A percentile compares a stretch with the other conserved stretches of the same genome.
phyloP scores from a whole-genome alignment of 1,139 yeast genomes.

The Diutina mesorugosa region DNA sequence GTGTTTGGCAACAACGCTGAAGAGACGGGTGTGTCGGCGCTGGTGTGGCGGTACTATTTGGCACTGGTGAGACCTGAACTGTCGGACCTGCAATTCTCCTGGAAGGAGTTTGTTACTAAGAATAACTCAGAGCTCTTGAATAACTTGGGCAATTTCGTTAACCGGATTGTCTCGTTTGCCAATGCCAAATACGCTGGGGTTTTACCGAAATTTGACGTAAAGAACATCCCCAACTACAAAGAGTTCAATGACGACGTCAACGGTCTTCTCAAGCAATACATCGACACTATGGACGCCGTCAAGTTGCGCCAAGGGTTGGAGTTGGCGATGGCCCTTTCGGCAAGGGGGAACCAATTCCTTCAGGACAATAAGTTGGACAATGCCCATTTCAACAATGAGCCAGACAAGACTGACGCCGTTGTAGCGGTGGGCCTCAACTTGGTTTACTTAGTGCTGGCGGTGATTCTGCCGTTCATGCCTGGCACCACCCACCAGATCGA shows the following conservation, averaged over 20 bases:
- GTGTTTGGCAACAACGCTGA: conserved; percentile 97
- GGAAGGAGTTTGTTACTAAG: conserved; percentile 91
- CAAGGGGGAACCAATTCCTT: conserved; percentile 88
- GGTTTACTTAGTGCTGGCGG: conserved; percentile 68
- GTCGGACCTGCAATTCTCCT: conserved; percentile 91
- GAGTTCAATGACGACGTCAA: conserved; percentile 48
- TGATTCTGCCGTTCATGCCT: conserved; percentile 86
- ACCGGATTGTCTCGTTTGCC: conserved; percentile 82
- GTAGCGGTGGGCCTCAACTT: conserved; percentile 85
- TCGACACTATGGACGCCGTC: conserved; percentile 63
- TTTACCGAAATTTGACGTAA: conserved; percentile 48
- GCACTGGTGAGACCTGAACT: conserved; percentile 90
- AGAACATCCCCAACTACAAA: conserved; percentile 35
- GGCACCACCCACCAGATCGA: conserved; percentile 58
- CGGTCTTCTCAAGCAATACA: conserved; percentile 44
- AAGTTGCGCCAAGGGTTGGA: conserved; percentile 84
- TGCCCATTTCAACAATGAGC: conserved; percentile 60
- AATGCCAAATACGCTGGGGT: conserved; percentile 88
- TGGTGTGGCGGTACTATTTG: conserved; percentile 96
- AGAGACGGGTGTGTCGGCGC: conserved; percentile 80
- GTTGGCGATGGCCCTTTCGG: conserved; percentile 78
- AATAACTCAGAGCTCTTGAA: conserved; percentile 90
- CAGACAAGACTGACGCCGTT: conserved; percentile 82
- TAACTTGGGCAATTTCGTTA: conserved; percentile 92
- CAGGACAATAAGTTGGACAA: conserved; percentile 95